Percentiles rank a stretch among this genome's conserved stretches.
These are phyloP conservation scores for Saccharum hybrid DNA, from an alignment of 202 grass and related monocot species.

Conservation along the genomic window DNA sequence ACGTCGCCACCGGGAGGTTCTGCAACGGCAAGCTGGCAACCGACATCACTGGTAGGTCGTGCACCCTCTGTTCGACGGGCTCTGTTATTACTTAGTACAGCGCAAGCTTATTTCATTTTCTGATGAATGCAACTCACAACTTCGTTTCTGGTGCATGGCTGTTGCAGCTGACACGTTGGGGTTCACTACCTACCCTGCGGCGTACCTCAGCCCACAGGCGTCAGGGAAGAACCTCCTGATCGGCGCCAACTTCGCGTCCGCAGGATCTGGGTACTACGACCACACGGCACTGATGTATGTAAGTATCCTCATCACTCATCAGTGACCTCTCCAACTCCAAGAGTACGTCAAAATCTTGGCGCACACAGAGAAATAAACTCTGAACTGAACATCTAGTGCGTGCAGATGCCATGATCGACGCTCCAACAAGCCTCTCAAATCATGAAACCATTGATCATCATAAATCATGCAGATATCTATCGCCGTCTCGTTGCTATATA, in stretches of 20 bases:
- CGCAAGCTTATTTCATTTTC: too few species aligned
- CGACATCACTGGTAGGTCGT: constrained; percentile 57
- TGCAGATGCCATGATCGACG: too few species aligned
- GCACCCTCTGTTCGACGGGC: too few species aligned
- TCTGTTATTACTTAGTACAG: too few species aligned
- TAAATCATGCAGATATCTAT: too few species aligned
- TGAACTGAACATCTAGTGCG: too few species aligned
- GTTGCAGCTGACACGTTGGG: constrained; percentile 79
- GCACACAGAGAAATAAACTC: too few species aligned
- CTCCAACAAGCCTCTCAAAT: too few species aligned
- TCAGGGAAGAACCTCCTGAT: constrained; percentile 88
- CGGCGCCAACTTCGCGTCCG: constrained; percentile 95
- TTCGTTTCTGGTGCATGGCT: not conserved
- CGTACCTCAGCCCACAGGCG: constrained; percentile 89
- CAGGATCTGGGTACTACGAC: constrained; percentile 94
- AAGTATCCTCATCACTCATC: constrained; percentile 44
- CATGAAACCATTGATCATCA: too few species aligned
- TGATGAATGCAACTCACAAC: not conserved
- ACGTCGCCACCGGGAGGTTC: constrained; percentile 80
- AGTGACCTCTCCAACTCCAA: too few species aligned
- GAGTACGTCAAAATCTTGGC: too few species aligned
- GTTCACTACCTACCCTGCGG: constrained; percentile 72
- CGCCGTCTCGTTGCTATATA: too few species aligned
- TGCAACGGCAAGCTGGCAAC: constrained; percentile 95
- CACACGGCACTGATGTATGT: constrained; percentile 81